Percentiles rank a stretch among this genome's conserved stretches.
These are phyloP conservation scores for Pyrus communis DNA, from an alignment of 306 rosid genomes.

Conservation along the genomic window DNA sequence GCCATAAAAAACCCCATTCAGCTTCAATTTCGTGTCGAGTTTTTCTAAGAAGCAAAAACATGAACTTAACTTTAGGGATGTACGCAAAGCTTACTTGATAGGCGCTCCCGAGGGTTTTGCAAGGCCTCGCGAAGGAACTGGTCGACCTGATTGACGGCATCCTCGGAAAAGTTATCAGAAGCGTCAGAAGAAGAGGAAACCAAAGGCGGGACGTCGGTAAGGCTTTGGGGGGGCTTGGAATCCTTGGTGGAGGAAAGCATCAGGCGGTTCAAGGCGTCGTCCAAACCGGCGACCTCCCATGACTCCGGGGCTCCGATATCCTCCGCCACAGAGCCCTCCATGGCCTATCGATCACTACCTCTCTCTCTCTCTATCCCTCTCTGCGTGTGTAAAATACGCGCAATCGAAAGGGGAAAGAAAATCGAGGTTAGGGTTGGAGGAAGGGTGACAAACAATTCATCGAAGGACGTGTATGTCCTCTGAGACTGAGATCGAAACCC, in stretches of 20 bases:
- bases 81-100: conserved; percentile 46
- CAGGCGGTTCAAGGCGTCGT: conserved; percentile 70
- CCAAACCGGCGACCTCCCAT: conserved; percentile 93
- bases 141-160: conserved; percentile 61
- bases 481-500: conserved; percentile 15
- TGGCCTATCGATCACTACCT: conserved; percentile 21
- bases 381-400: not conserved
- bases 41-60: not conserved
- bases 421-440: conserved; percentile 25
- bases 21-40: not conserved
- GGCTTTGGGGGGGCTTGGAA: conserved; percentile 18
- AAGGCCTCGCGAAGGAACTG: conserved; percentile 91
- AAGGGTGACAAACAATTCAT: conserved; percentile 18
- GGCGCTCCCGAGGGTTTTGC: conserved; percentile 94
- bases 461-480: conserved; percentile 4
- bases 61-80: not conserved
- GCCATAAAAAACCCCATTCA: not conserved
- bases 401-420: not conserved
- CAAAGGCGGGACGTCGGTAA: conserved; percentile 11
- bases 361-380: not conserved
- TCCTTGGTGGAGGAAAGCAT: conserved; percentile 47
- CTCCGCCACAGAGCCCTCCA: conserved; percentile 87
- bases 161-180: conserved; percentile 40
- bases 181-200: conserved; percentile 6
- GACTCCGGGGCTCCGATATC: conserved; percentile 95